phyloP scores from a whole-genome alignment of 78 protist species.

The Protostelium mycophagum region DNA sequence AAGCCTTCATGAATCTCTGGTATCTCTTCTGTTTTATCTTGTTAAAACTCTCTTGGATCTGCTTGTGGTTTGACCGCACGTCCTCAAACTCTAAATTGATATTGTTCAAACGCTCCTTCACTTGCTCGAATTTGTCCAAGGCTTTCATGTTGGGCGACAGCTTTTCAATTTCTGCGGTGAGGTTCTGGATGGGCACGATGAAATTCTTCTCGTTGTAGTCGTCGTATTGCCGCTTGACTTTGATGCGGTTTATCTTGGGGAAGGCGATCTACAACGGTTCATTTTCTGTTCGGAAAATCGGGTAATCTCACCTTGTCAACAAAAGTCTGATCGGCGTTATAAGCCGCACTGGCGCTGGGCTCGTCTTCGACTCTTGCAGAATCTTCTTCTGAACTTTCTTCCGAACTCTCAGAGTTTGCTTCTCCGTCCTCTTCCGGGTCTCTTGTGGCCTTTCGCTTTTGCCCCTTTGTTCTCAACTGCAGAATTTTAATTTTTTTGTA shows the following conservation, averaged over 20 bases:
- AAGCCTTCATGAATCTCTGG: conserved; percentile 47
- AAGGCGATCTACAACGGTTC: neutral
- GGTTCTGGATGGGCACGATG: neutral
- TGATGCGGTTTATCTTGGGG: neutral
- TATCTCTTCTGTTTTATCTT: neutral
- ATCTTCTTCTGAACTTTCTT: neutral
- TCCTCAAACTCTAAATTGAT: neutral
- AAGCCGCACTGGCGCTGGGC: neutral
- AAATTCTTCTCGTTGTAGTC: neutral
- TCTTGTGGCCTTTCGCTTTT: neutral
- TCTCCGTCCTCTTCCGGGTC: too few relatives aligned
- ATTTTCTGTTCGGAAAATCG: neutral
- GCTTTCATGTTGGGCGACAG: conserved; percentile 78
- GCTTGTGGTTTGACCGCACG: neutral
- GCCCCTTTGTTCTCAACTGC: too few relatives aligned
- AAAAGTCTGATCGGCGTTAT: neutral
- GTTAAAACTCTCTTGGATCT: conserved; percentile 7
- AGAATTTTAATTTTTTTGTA: too few relatives aligned
- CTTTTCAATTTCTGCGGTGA: neutral
- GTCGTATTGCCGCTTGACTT: neutral
- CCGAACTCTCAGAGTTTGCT: neutral
- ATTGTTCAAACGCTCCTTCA: neutral
- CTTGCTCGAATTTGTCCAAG: conserved; percentile 20
- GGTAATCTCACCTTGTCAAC: neutral
- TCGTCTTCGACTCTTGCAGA: neutral